Percentiles rank a stretch among this genome's conserved stretches.
Evolutionary conservation across 768 basidiomycete species (phyloP).

Genomic region (Steccherinum ochraceum): DNA sequence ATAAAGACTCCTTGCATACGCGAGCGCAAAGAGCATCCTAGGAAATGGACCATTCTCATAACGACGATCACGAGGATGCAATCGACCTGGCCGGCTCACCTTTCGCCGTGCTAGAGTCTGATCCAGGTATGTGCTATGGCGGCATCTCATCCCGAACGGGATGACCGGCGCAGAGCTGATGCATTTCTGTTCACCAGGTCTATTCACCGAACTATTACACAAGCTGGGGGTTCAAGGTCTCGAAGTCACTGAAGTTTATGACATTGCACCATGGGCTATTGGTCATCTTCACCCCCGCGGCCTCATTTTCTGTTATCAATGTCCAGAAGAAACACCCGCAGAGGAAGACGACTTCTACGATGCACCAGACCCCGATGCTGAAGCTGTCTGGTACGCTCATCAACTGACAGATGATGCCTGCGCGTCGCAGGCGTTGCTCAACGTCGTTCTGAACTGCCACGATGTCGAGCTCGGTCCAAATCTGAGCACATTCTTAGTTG

Average conservation of each 20-base stretch:
- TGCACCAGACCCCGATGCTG: constrained; percentile 38
- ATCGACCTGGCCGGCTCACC: constrained; percentile 53
- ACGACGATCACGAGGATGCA: too few relatives aligned
- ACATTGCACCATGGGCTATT: constrained; percentile 59
- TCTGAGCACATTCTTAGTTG: constrained; percentile 37
- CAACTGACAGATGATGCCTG: constrained; percentile 64
- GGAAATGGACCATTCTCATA: too few relatives aligned
- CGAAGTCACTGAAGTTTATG: constrained; percentile 54
- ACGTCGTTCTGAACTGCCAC: constrained; percentile 53
- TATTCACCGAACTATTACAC: constrained; percentile 53
- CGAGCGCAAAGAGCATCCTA: too few relatives aligned
- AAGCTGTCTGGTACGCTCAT: constrained; percentile 61
- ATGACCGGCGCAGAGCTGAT: neutral
- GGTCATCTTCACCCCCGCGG: constrained; percentile 53
- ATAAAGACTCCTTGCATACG: too few relatives aligned
- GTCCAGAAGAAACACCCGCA: constrained; percentile 30
- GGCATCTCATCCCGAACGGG: neutral
- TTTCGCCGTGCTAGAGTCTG: constrained; percentile 54
- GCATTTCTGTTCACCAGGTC: constrained; percentile 28
- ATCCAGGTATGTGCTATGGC: constrained; percentile 28
- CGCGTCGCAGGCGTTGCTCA: constrained; percentile 56
- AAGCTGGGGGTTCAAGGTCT: constrained; percentile 46
- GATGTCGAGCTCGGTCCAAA: constrained; percentile 41
- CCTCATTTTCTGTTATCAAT: constrained; percentile 59
- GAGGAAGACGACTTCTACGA: constrained; percentile 21